phyloP scores from a whole-genome alignment of 768 basidiomycete species.

The Tylopilus vinaceipallidus region DNA sequence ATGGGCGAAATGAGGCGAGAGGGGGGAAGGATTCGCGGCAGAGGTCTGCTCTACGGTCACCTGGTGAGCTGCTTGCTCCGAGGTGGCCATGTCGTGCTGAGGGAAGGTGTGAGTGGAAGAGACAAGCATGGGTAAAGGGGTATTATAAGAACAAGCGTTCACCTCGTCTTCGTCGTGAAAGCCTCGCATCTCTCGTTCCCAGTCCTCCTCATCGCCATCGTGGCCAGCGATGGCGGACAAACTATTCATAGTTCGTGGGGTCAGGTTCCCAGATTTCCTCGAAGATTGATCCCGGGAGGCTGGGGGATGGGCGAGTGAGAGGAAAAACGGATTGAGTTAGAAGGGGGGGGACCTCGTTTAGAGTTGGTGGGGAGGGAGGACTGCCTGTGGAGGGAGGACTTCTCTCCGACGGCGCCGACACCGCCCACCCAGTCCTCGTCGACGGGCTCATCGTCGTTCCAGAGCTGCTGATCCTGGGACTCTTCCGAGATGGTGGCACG shows the following conservation, averaged over 20 bases:
- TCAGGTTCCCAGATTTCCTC: slow-evolving; percentile 56
- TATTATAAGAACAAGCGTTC: slow-evolving; percentile 16
- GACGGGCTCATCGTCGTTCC: slow-evolving; percentile 76
- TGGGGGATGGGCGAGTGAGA: slow-evolving; percentile 25
- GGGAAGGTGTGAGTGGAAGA: slow-evolving; percentile 14
- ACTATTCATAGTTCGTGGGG: slow-evolving; percentile 77
- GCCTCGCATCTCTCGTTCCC: slow-evolving; percentile 67
- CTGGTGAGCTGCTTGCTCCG: slow-evolving; percentile 39
- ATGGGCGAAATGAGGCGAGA: slow-evolving; percentile 61
- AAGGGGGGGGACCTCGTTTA: slow-evolving; percentile 59
- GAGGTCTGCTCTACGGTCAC: slow-evolving; percentile 50
- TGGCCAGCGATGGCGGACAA: slow-evolving; percentile 82
- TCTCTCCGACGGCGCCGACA: slow-evolving; percentile 82
- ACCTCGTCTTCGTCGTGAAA: slow-evolving; percentile 69
- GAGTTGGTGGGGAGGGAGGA: slow-evolving; percentile 79
- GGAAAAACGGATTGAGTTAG: not conserved
- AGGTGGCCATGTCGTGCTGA: slow-evolving; percentile 23
- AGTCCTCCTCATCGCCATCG: slow-evolving; percentile 86
- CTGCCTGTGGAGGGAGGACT: slow-evolving; percentile 75
- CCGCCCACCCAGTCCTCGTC: slow-evolving; percentile 81
- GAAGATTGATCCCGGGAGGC: slow-evolving; percentile 52
- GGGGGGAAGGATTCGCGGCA: slow-evolving; percentile 44
- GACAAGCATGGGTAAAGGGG: slow-evolving; percentile 1
- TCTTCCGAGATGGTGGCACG: slow-evolving; percentile 71
- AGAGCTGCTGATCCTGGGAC: slow-evolving; percentile 51